Percentiles rank a stretch among this genome's conserved stretches.
phyloP scores from a whole-genome alignment of 2,329 filamentous ascomycete species.

The Fusarium sp. region DNA sequence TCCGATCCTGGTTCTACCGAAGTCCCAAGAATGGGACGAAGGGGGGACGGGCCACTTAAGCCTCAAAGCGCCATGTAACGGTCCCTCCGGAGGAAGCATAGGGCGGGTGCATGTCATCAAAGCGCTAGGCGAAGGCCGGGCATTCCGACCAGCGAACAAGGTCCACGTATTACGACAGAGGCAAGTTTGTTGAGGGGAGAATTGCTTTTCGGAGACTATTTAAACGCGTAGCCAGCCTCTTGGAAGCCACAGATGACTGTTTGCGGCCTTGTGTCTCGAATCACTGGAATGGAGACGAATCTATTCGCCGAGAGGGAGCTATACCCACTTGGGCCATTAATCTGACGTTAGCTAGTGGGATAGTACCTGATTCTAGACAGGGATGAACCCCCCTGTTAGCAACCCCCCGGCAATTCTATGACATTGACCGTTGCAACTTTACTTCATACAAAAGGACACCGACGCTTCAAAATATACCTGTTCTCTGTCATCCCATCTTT shows the following conservation, averaged over 20 bases:
- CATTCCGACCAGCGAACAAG: not conserved
- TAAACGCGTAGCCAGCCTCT: not conserved
- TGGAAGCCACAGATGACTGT: not conserved
- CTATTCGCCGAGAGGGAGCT: not conserved
- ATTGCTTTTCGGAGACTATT: not conserved
- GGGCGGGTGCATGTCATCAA: conserved; percentile 14
- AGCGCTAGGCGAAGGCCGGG: conserved; percentile 25
- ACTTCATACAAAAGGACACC: conserved; percentile 28
- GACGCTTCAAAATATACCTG: not conserved
- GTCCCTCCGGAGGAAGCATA: conserved; percentile 16
- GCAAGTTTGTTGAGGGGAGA: not conserved
- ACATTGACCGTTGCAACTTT: conserved; percentile 10
- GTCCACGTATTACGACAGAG: not conserved
- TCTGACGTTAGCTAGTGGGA: conserved; percentile 23
- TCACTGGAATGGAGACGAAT: not conserved
- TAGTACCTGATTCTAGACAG: conserved; percentile 29
- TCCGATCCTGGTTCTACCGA: conserved; percentile 8
- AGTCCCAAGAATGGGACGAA: conserved; percentile 18
- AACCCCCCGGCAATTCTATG: conserved; percentile 21
- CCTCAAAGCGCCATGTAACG: conserved; percentile 30
- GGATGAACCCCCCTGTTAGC: conserved; percentile 9
- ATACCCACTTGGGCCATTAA: conserved; percentile 21
- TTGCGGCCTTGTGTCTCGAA: not conserved
- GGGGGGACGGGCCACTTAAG: conserved; percentile 19
- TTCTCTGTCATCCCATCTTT: not conserved